Evolutionary conservation across 805 yeast genomes (phyloP).

Genomic region (Pichia eremophila): DNA sequence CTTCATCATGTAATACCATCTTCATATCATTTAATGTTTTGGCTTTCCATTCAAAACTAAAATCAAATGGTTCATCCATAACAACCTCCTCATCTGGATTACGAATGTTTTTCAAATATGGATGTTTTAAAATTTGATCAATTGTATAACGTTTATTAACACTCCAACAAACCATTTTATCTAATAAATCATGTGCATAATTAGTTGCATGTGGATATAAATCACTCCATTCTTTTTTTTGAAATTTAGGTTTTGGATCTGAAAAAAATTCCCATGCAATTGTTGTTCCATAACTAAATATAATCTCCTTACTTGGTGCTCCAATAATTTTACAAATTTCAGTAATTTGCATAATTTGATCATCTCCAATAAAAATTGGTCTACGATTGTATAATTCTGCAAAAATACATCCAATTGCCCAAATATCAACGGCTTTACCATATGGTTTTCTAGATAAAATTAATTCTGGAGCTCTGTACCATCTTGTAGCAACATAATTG

Average conservation of each 20-base stretch:
- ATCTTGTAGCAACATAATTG: constrained; percentile 85
- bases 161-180: constrained; percentile 55
- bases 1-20: constrained; percentile 42
- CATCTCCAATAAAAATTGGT: constrained; percentile 73
- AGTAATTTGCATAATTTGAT: constrained; percentile 59
- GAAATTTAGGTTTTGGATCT: constrained; percentile 35
- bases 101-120: constrained; percentile 46
- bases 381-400: constrained; percentile 76
- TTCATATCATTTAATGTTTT: constrained; percentile 37
- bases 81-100: constrained; percentile 46
- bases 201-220: constrained; percentile 56
- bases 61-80: constrained; percentile 46
- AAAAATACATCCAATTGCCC: constrained; percentile 91
- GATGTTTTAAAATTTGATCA: constrained; percentile 46
- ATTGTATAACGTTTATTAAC: constrained; percentile 45
- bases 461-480: constrained; percentile 94
- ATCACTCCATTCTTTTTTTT: constrained; percentile 37
- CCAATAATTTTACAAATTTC: constrained; percentile 68
- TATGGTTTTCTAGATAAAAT: constrained; percentile 52
- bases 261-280: constrained; percentile 38
- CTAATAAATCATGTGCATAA: constrained; percentile 44
- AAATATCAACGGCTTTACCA: constrained; percentile 69
- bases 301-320: constrained; percentile 44
- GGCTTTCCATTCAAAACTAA: constrained; percentile 48
- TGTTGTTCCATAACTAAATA: constrained; percentile 35